Base-by-base conservation (phyloP, 257 asterid species). In the Buddleja alternifolia region DNA sequence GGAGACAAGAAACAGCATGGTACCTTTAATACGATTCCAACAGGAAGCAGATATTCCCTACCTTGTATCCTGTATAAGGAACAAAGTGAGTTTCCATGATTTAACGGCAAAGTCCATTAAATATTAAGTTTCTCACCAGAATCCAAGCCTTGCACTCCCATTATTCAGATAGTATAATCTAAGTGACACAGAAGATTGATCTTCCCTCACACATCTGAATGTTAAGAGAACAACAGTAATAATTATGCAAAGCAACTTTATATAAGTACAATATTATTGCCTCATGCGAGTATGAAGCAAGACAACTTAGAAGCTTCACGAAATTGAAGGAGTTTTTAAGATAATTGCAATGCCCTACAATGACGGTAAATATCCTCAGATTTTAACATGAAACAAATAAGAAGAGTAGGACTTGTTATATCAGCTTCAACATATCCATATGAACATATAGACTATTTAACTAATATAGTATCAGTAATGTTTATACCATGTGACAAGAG, bases 121-220 rank as follows among this genome's bases (percentile, higher is more conserved):
- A 58, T 44, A 56, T 20, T 24, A 52, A 75, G 63, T 72, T 72
- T 55, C 93, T 86, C 81, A 93, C 99, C 99, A 91, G 81, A 94
- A 91, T 50, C 97, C 99, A 78, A 94, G 95, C 73, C 99, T 86
- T 64, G 99, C 99, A 80, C 99, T 94, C 84, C 99, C 99, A 61
- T 83, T 91, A 67, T 59, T 86, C 41, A 94, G 85, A 83, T 94
- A 91, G 82, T 94, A 94, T 59, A 94, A 73, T 77, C 83, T 94
- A 66, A 91, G 46, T 4, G 97, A 46, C 63, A 94, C 93, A 15
- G 96, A 92, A 34, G 97, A 87, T 56, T 81, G 93, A 61, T 94
- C 99, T 74, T 81, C 93, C 75, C 99, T 84, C 69, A 94, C 99
- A 73, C 99, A 91, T 80, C 99, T 94, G 90, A 75, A 70, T 61